Evolutionary conservation across 1,284 basidiomycete species (phyloP), one percentile per base, ranked within the genome.

Genomic region (Puccinia polysora): DNA sequence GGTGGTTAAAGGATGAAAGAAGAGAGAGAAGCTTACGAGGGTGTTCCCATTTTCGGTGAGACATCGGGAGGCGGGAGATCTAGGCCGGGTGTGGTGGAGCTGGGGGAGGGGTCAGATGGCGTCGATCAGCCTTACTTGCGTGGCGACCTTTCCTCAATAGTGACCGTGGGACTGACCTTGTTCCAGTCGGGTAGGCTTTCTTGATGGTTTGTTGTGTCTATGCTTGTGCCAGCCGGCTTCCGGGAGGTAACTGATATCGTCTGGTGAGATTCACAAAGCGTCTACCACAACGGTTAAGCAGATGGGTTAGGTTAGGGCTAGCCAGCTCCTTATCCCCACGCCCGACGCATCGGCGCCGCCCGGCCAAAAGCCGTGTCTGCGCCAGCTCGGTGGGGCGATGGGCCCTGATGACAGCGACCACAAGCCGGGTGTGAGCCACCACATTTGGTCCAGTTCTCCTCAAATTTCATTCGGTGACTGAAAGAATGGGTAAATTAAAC

Each of bases 21-120:
- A 20, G 15, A 20, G 10, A 4, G 12, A 34, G 36, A 5, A 55
- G 71, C 40, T 49, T 75, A 75, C 76, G 76, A 74, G 76, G 76
- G 71, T 77, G 76, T 75, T 77, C 76, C 74, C 75, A 77, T 75
- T 77, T 77, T 73, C 76, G 73, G 74, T 77, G 76, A 74, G 76
- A 77, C 76, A 77, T 77, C 59, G 58, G 45, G 68, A 49, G 32
- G 65, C 47, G 8, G 34, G 52, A 23, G 65, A 38, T 36, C 12
- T 45, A n/a, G 45, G 28, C 47, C 23, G 20, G 36, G 32, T 20
- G n/a, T 45, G 20, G 7, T 6, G 25, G 30, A 36, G 47, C 6
- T 15, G n/a, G 28, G 12, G 47, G 8, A 32, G n/a, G 18, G 50
- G 6, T 25, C 0, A 28, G 63, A 40, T 10, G 4, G n/a, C n/a